These are phyloP conservation scores for Bryoerythrophyllum caledonicum DNA, from an alignment of 225 moss, liverwort and hornwort species.

Conservation along the genomic window DNA sequence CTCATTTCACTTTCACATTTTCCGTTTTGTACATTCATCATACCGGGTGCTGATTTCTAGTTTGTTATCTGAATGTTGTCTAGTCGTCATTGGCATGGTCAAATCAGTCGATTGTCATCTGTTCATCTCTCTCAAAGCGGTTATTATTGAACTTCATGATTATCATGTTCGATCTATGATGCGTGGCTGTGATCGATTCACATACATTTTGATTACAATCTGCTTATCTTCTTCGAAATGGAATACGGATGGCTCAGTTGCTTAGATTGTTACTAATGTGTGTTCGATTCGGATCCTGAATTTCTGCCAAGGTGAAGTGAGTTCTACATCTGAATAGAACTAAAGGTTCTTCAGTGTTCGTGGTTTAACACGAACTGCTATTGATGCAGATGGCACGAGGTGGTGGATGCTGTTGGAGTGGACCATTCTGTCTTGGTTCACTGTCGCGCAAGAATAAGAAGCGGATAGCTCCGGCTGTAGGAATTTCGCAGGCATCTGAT, in stretches of 20 bases:
- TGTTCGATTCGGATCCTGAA: neutral
- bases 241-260: no score
- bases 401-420: constrained; percentile 62
- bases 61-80: neutral
- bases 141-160: neutral
- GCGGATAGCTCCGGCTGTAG: constrained; percentile 58
- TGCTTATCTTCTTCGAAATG: neutral
- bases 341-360: neutral
- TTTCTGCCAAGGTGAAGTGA: neutral
- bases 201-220: neutral
- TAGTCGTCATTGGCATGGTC: neutral
- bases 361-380: neutral
- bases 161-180: neutral
- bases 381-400: constrained; percentile 64
- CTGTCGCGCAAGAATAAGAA: constrained; percentile 61
- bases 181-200: neutral
- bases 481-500: constrained; percentile 51
- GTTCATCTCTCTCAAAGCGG: neutral
- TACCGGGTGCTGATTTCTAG: neutral
- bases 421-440: constrained; percentile 53
- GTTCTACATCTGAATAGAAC: neutral
- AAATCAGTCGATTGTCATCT: neutral
- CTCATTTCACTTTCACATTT: neutral
- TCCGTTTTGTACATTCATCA: neutral
- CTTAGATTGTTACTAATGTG: no score